Evolutionary conservation across 768 basidiomycete genomes (phyloP), one percentile per base, ranked within the genome.

Genomic region (Boletus eberwhitei): DNA sequence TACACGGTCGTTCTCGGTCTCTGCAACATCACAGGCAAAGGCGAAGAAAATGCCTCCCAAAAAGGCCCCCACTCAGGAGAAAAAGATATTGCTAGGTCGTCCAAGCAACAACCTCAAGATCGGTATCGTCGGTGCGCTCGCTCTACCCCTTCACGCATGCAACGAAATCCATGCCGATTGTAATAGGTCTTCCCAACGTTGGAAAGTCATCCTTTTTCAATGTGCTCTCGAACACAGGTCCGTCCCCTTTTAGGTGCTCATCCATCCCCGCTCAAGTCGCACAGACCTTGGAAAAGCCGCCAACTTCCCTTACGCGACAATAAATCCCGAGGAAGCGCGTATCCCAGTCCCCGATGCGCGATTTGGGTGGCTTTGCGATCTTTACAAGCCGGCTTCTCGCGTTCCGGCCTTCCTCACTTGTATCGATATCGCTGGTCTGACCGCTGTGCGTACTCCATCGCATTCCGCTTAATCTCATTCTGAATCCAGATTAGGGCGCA

Each of bases 161-260:
- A 19, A 8, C 36, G 26, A 31, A 54, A 39, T 48, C 29, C 24
- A 57, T 6, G 5, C 31, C 22, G 35, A 68, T 55, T 55, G 37
- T 29, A 42, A 38, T 48, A 93, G 90, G 91, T 70, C 74, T 97
- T 38, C 94, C 96, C 50, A 98, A 99, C 71, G 96, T 98, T 62
- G 97, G 97, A 59, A 98, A 99, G 74, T 94, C 92, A 0, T 97
- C 94, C n/a, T 96, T 98, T 75, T 99, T 99, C 84, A 99, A 99
- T 73, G 88, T 80, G 37, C 83, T 98, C 49, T 95, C 96, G 32
- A 84, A 94, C 64, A 93, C 92, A 58, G 91, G 92, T 91, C 32
- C 39, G 81, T 69, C 35, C 46, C 54, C 14, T 47, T 50, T 46
- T 46, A 29, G 49, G 9, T 8, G 11, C 19, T 29, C 24, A 14